Conservation (phyloP, 768 basidiomycete genomes). For the Lactarius psammicola region DNA sequence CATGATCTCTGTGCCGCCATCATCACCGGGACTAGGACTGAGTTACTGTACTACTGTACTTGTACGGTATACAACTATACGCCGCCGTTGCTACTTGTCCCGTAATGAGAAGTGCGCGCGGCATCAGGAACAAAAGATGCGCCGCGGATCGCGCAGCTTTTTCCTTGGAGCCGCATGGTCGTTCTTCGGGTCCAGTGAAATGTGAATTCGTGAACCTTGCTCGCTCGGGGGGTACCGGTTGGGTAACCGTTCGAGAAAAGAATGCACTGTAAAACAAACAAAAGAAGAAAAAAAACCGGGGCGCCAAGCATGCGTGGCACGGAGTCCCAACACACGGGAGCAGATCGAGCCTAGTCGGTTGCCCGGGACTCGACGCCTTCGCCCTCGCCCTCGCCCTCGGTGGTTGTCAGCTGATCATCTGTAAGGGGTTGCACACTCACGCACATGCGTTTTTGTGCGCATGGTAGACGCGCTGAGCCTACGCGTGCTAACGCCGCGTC, state of each 20-base stretch:
- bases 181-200: not conserved
- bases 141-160: constrained; percentile 17
- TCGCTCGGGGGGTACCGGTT: not conserved
- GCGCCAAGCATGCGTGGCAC: not conserved
- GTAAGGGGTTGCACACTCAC: not conserved
- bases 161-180: not conserved
- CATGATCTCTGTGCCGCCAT: not conserved
- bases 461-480: constrained; percentile 21
- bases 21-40: not conserved
- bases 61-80: not conserved
- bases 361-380: not conserved
- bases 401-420: constrained; percentile 8
- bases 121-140: not conserved
- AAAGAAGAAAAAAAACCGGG: not conserved
- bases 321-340: not conserved
- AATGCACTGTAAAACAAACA: not conserved
- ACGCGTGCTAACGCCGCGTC: constrained; percentile 22
- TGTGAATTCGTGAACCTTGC: not conserved
- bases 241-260: not conserved
- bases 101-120: not conserved
- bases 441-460: constrained; percentile 3
- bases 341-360: not conserved
- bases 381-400: too few relatives aligned
- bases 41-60: not conserved
- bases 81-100: not conserved